Evolutionary conservation across 805 yeast species (phyloP).

Genomic region (Yarrowia alimentaria): DNA sequence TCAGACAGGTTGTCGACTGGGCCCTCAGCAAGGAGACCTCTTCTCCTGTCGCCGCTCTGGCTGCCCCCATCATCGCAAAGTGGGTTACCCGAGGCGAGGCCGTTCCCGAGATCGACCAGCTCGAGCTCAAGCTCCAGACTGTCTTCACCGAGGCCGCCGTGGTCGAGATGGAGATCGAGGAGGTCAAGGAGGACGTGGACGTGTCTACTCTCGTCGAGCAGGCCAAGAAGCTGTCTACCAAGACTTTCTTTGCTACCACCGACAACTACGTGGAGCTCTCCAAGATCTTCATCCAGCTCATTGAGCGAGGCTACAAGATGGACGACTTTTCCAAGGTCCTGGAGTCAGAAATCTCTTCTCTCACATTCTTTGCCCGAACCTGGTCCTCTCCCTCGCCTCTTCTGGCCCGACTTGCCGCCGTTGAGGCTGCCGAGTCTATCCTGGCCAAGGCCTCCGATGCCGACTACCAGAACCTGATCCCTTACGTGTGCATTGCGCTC

Average conservation of each 20-base stretch:
- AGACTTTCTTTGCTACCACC: conserved; percentile 5
- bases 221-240: conserved; percentile 13
- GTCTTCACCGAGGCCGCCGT: conserved; percentile 27
- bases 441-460: background rate
- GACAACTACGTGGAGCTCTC: conserved; percentile 10
- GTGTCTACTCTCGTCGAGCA: conserved; percentile 11
- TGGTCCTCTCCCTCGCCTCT: conserved; percentile 41
- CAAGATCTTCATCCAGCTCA: conserved; percentile 20
- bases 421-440: conserved; percentile 32
- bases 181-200: conserved; percentile 19
- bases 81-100: conserved; percentile 29
- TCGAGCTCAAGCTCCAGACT: conserved; percentile 31
- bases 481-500: conserved; percentile 38
- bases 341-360: conserved; percentile 31
- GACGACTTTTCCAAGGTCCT: conserved; percentile 2
- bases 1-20: conserved; percentile 44
- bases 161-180: conserved; percentile 26
- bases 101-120: conserved; percentile 29
- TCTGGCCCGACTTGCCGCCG: conserved; percentile 41
- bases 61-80: conserved; percentile 20
- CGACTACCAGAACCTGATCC: conserved; percentile 42
- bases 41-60: conserved; percentile 12
- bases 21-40: conserved; percentile 45
- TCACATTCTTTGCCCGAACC: conserved; percentile 41
- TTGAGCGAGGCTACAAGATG: conserved; percentile 16